phyloP scores from a whole-genome alignment of 108 stramenopile species.

The Skeletonema tropicum region DNA sequence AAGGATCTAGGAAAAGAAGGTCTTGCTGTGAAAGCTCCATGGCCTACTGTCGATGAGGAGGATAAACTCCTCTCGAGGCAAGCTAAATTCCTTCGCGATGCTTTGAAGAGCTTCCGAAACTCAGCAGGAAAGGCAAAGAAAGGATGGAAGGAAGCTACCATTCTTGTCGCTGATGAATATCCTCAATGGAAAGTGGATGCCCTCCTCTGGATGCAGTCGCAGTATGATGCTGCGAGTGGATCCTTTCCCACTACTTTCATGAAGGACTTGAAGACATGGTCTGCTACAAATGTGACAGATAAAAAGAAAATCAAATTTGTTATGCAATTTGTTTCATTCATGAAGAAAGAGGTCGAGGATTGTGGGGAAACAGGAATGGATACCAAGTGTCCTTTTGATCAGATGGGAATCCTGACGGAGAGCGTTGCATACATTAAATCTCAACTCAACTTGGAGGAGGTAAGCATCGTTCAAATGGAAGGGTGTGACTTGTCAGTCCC shows the following conservation, averaged over 20 bases:
- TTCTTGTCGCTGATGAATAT: conserved; percentile 85
- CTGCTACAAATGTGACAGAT: conserved; percentile 69
- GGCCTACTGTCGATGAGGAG: conserved; percentile 84
- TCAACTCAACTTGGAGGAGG: conserved; percentile 62
- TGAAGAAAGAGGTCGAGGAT: conserved; percentile 88
- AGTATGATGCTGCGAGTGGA: conserved; percentile 56
- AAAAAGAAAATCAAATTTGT: conserved; percentile 88
- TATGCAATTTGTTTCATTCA: conserved; percentile 96
- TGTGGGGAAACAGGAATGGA: conserved; percentile 87
- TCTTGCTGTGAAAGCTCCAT: conserved; percentile 85
- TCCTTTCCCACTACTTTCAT: conserved; percentile 64
- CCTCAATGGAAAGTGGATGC: conserved; percentile 89
- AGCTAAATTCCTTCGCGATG: conserved; percentile 79
- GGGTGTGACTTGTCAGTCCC: conserved; percentile 56
- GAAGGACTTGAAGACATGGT: conserved; percentile 81
- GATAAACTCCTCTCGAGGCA: conserved; percentile 85
- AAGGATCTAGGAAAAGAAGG: conserved; percentile 73
- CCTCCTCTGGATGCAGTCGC: conserved; percentile 79
- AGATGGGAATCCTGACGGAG: conserved; percentile 66
- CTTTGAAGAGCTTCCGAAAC: conserved; percentile 77
- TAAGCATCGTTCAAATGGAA: conserved; percentile 66
- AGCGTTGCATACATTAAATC: conserved; percentile 72
- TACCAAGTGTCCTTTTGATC: conserved; percentile 86
- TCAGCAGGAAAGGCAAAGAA: conserved; percentile 86
- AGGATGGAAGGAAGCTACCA: conserved; percentile 59